Evolutionary conservation across 306 rosid species (phyloP).

Genomic region (Arachis stenosperma): DNA sequence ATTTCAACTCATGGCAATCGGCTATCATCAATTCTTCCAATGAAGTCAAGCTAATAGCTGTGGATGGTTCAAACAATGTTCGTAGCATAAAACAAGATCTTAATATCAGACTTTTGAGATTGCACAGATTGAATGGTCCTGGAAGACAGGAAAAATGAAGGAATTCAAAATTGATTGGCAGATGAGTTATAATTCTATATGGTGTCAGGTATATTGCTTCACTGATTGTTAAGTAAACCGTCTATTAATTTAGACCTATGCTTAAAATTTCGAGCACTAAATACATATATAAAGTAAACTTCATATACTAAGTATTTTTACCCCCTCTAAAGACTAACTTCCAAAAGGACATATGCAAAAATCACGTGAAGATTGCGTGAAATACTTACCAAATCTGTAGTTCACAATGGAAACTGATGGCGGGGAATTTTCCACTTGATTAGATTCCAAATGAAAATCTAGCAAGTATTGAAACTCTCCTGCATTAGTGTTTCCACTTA

Average conservation of each 20-base stretch:
- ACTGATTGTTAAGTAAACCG: too few species aligned
- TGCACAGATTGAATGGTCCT: neutral
- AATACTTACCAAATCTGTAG: neutral
- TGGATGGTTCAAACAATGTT: constrained; percentile 17
- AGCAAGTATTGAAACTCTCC: neutral
- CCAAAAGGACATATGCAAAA: too few species aligned
- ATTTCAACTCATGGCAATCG: neutral
- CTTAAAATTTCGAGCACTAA: too few species aligned
- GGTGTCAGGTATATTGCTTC: too few species aligned
- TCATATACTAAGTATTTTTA: too few species aligned
- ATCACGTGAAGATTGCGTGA: neutral
- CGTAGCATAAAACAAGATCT: neutral
- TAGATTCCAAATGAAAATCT: neutral
- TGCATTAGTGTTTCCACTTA: neutral
- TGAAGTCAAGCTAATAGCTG: constrained; percentile 17
- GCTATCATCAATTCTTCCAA: constrained; percentile 10
- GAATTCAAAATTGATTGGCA: neutral
- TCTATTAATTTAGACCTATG: too few species aligned
- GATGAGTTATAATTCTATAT: too few species aligned
- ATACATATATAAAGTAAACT: too few species aligned
- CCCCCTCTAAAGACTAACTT: too few species aligned
- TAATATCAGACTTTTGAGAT: neutral
- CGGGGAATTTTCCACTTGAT: neutral
- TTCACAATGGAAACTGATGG: neutral
- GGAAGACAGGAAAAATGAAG: neutral